Conservation (phyloP, 306 rosid genomes). For the Castanopsis chinensis region DNA sequence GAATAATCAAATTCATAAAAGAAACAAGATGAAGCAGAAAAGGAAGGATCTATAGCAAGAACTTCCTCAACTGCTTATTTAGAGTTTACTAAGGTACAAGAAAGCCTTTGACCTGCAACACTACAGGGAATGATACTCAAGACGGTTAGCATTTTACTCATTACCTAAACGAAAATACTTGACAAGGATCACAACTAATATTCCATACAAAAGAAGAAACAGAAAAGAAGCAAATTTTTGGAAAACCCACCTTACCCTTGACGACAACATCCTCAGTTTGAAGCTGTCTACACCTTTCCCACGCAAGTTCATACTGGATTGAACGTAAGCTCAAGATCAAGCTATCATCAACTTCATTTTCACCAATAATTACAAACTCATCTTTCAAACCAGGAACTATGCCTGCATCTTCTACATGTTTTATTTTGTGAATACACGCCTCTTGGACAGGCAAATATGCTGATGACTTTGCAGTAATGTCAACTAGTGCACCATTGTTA, state of each 20-base stretch:
- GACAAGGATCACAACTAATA: background rate
- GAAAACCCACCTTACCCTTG: constrained; percentile 90
- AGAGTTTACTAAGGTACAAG: background rate
- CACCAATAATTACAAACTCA: constrained; percentile 83
- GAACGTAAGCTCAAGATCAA: constrained; percentile 73
- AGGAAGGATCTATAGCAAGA: background rate
- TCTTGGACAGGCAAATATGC: constrained; percentile 85
- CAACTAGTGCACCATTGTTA: constrained; percentile 73
- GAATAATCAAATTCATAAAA: background rate
- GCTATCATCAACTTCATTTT: constrained; percentile 77
- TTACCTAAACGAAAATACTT: background rate
- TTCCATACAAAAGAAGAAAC: constrained; percentile 12
- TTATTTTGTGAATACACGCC: constrained; percentile 66
- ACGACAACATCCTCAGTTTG: constrained; percentile 93
- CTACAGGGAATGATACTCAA: background rate
- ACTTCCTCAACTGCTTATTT: background rate
- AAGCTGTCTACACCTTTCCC: constrained; percentile 97
- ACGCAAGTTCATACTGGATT: constrained; percentile 76
- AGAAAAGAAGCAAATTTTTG: background rate
- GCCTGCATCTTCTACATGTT: constrained; percentile 79
- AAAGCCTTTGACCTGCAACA: background rate
- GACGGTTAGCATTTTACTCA: constrained; percentile 8
- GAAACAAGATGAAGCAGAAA: background rate
- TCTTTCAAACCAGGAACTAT: constrained; percentile 66
- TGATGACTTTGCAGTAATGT: constrained; percentile 79